Base-by-base conservation (phyloP, 768 basidiomycete genomes). In the Hypsizygus marmoreus region DNA sequence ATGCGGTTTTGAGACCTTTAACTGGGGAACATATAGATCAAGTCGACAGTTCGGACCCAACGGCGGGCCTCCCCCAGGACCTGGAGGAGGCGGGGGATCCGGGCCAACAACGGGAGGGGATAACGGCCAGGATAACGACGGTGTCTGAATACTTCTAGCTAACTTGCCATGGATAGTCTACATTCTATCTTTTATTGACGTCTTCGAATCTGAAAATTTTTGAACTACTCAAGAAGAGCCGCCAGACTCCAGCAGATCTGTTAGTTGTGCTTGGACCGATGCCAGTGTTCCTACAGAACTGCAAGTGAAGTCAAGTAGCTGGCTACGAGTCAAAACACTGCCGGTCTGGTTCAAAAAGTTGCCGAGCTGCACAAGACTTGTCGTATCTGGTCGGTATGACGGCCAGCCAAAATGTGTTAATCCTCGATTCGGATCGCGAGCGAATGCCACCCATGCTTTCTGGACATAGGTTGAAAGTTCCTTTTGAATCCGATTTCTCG, bases 391-490 rank as follows among this genome's bases (percentile, higher is more conserved):
- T 12, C 57, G 46, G 30, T 62, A 65, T 25, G 19, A 28, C 10
- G 62, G 57, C 64, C 64, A 65, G 6, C 64, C 64, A 30, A 49
- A 50, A 24, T 54, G 29, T 17, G 44, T n/a, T 40, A 71, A 45
- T 1, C 69, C 70, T 9, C 61, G 41, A 4, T 41, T 25, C 1
- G 72, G 69, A 51, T 73, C 59, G n/a, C 66, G 62, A n/a, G 72
- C 71, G 42, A 75, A 75, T 5, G 66, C 59, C 1, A 72, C 70
- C 72, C 73, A 75, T 0, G 69, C 70, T 5, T 55, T 49, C 48
- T 73, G 71, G 1, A 72, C 43, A 41, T 64, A 68, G n/a, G n/a
- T n/a, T n/a, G n/a, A n/a, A n/a, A n/a, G n/a, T n/a, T n/a, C n/a
- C n/a, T 40, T 48, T 57, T 65, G 28, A 73, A 56, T n/a, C 58